phyloP scores from a whole-genome alignment of 768 basidiomycete species.

The Lactifluus subvellereus region DNA sequence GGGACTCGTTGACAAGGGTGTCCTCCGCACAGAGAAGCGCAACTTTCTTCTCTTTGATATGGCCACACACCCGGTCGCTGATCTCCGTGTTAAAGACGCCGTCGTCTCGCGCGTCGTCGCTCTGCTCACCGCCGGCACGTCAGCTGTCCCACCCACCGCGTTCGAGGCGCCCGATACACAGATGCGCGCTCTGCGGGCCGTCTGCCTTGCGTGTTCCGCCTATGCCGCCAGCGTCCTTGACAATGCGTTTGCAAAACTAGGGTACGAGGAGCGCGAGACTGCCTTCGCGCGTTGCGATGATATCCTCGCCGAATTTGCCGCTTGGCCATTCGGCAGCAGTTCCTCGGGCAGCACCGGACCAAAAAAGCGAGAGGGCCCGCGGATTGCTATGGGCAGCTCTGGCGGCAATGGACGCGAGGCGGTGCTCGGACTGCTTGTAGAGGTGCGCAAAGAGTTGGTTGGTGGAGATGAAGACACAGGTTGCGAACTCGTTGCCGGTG shows the following conservation, averaged over 20 bases:
- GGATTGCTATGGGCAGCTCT: conserved; percentile 52
- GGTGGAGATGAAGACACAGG: conserved; percentile 69
- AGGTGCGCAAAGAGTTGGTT: conserved; percentile 65
- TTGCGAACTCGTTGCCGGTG: conserved; percentile 88
- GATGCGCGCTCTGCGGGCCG: conserved; percentile 72
- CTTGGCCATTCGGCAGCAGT: conserved; percentile 76
- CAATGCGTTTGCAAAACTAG: conserved; percentile 83
- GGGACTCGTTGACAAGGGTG: conserved; percentile 95
- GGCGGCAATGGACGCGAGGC: conserved; percentile 53
- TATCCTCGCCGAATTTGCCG: conserved; percentile 82
- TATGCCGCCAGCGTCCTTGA: conserved; percentile 95
- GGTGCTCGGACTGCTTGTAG: conserved; percentile 66
- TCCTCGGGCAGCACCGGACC: conserved; percentile 19
- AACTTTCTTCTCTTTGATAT: conserved; percentile 99
- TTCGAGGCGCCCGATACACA: conserved; percentile 74
- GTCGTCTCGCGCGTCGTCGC: conserved; percentile 71
- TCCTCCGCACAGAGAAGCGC: conserved; percentile 97
- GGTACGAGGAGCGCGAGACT: conserved; percentile 89
- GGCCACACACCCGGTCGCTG: conserved; percentile 98
- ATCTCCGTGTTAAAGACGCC: conserved; percentile 82
- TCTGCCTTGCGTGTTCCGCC: conserved; percentile 83
- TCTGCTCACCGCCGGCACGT: conserved; percentile 77
- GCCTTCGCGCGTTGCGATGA: conserved; percentile 95
- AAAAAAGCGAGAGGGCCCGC: conserved; percentile 35
- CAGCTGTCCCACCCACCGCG: conserved; percentile 69